phyloP scores from a whole-genome alignment of 2,329 filamentous ascomycete species.

The Lachnellula cervina region DNA sequence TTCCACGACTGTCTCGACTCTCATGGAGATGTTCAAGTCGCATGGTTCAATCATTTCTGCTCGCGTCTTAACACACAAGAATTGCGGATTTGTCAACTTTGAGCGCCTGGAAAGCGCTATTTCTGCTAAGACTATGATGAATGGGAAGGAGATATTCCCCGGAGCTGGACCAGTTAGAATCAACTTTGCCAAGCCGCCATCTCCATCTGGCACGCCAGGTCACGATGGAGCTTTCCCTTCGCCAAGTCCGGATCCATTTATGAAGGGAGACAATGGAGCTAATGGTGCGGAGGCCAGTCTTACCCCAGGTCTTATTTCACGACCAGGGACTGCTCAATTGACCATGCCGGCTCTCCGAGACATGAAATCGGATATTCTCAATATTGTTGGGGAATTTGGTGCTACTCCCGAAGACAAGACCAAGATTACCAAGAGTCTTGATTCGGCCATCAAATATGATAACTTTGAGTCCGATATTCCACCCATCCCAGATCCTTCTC shows the following conservation, averaged over 20 bases:
- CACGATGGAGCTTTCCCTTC: conserved; percentile 84
- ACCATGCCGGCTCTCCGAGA: conserved; percentile 70
- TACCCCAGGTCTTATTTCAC: conserved; percentile 35
- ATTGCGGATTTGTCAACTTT: conserved; percentile 98
- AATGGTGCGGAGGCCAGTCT: conserved; percentile 33
- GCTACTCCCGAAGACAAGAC: conserved; percentile 72
- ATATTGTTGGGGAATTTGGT: conserved; percentile 85
- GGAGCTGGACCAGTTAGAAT: conserved; percentile 92
- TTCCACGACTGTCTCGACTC: conserved; percentile 90
- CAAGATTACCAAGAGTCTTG: conserved; percentile 68
- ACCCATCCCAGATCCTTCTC: conserved; percentile 80
- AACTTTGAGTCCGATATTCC: conserved; percentile 78
- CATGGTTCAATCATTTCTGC: conserved; percentile 89
- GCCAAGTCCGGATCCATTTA: conserved; percentile 82
- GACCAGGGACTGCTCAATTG: conserved; percentile 47
- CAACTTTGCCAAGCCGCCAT: conserved; percentile 95
- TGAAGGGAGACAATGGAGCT: conserved; percentile 47
- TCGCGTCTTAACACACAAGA: conserved; percentile 94
- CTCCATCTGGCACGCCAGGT: conserved; percentile 81
- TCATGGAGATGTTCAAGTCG: conserved; percentile 92
- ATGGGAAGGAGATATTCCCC: conserved; percentile 97
- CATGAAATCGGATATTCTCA: conserved; percentile 74
- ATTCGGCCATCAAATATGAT: conserved; percentile 70
- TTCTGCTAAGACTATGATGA: conserved; percentile 79
- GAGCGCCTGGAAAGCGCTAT: conserved; percentile 87